Conservation (phyloP, 305 asterid species). For the Withania somnifera region DNA sequence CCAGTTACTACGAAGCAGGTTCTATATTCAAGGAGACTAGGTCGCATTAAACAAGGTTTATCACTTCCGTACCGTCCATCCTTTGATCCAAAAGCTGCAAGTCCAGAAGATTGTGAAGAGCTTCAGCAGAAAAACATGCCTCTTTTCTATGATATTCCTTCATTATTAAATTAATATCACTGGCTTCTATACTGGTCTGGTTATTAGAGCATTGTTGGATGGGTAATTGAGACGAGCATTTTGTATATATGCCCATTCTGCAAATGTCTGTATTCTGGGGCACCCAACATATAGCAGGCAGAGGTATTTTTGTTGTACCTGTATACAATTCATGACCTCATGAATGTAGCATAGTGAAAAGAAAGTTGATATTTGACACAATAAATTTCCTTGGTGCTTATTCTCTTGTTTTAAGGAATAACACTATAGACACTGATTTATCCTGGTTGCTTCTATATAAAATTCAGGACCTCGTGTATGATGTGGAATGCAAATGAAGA, state of each 20-base stretch:
- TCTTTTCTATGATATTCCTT: constrained; percentile 15
- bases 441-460: too few species aligned
- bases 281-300: not conserved
- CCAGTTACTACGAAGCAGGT: constrained; percentile 48
- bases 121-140: constrained; percentile 59
- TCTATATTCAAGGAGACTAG: constrained; percentile 52
- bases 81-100: constrained; percentile 40
- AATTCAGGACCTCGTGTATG: too few species aligned
- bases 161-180: constrained; percentile 14
- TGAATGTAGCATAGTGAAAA: not conserved
- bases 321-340: not conserved
- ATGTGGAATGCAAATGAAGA: too few species aligned
- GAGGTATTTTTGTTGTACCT: not conserved
- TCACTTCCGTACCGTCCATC: constrained; percentile 18
- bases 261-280: not conserved
- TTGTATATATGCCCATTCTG: not conserved
- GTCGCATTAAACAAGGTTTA: constrained; percentile 61
- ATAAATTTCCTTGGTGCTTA: not conserved
- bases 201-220: not conserved
- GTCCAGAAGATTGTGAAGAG: constrained; percentile 30
- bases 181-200: not conserved
- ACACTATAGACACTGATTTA: not conserved
- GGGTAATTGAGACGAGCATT: not conserved
- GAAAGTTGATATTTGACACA: not conserved
- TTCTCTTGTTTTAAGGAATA: not conserved